These are phyloP conservation scores for Nannizzia gypsea DNA, from an alignment of 2,329 filamentous ascomycete genomes.

Conservation along the genomic window DNA sequence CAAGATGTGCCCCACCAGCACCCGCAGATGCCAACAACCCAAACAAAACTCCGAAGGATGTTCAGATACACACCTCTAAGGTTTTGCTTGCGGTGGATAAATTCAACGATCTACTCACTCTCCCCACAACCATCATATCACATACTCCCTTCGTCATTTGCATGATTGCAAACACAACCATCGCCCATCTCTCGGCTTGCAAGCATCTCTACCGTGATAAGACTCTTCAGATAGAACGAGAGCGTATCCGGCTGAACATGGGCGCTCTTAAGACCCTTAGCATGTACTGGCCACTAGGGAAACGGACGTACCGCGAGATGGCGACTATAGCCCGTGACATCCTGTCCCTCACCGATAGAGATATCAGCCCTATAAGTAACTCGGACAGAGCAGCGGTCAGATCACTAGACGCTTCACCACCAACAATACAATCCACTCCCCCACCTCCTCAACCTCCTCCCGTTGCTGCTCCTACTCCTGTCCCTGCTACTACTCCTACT, in stretches of 20 bases:
- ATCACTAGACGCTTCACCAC: not conserved
- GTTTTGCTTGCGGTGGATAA: slow-evolving; percentile 27
- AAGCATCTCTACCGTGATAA: slow-evolving; percentile 24
- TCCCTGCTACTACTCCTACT: not conserved
- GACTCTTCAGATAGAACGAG: slow-evolving; percentile 24
- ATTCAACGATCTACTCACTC: slow-evolving; percentile 27
- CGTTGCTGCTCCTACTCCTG: not conserved
- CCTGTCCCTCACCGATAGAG: slow-evolving; percentile 12
- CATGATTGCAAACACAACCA: slow-evolving; percentile 30
- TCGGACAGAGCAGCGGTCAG: not conserved
- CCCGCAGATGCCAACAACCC: slow-evolving; percentile 10
- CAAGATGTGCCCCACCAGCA: slow-evolving; percentile 22
- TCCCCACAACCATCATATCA: slow-evolving; percentile 24
- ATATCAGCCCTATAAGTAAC: slow-evolving; percentile 6
- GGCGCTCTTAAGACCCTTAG: slow-evolving; percentile 28
- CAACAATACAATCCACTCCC: not conserved
- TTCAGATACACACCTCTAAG: slow-evolving; percentile 29
- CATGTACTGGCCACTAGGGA: slow-evolving; percentile 26
- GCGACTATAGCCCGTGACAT: slow-evolving; percentile 29
- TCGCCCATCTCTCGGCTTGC: slow-evolving; percentile 50
- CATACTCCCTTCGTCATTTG: slow-evolving; percentile 33
- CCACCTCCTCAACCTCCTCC: not conserved
- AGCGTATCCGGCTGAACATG: slow-evolving; percentile 32
- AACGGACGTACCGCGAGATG: slow-evolving; percentile 27
- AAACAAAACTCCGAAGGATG: slow-evolving; percentile 12